Evolutionary conservation across 2,329 filamentous ascomycete species (phyloP), one percentile per base, ranked within the genome.

Genomic region (Geosmithia putterillii): DNA sequence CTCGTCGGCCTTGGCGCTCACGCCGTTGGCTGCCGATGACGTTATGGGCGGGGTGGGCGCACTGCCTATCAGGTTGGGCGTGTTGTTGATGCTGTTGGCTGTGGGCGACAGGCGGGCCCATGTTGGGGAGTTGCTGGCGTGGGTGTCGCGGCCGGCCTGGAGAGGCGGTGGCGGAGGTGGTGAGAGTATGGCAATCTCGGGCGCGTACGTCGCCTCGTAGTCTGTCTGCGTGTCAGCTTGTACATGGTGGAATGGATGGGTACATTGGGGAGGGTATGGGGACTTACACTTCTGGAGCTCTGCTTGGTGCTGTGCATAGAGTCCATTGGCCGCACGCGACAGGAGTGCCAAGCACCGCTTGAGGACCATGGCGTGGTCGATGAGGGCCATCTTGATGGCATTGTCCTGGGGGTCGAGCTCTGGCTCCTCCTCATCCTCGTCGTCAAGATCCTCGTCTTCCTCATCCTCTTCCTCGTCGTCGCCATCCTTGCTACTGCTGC

Each of bases 331-430:
- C 65, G 71, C 79, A 59, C 74, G 78, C 46, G 73, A 72, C 59
- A 86, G 86, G 52, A 80, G 71, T 4, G 70, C 70, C 48, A 96
- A 63, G 53, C 86, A 90, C 49, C 86, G 80, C 65, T 90, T 88
- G 53, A 96, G 79, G 60, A 86, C 81, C 46, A 94, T 74, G 3
- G 87, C 86, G 60, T 96, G 89, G 54, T 96, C 92, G 37, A 94
- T 74, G 23, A 96, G 71, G 1, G 87, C 85, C 58, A 89, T 84
- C 55, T 83, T 83, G 50, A 96, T 79, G 2, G 88, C 86, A 41
- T 76, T 86, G 50, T 94, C 82, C 52, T 88, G 72, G 0, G 74
- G 67, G 19, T 67, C 64, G 4, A 78, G 57, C 47, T 77, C 66
- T 19, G 69, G 59, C 39, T 73, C 66, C 2, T 64, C 61, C 3